These are phyloP conservation scores for Saraca asoca DNA, from an alignment of 331 rosid genomes.

Conservation along the genomic window DNA sequence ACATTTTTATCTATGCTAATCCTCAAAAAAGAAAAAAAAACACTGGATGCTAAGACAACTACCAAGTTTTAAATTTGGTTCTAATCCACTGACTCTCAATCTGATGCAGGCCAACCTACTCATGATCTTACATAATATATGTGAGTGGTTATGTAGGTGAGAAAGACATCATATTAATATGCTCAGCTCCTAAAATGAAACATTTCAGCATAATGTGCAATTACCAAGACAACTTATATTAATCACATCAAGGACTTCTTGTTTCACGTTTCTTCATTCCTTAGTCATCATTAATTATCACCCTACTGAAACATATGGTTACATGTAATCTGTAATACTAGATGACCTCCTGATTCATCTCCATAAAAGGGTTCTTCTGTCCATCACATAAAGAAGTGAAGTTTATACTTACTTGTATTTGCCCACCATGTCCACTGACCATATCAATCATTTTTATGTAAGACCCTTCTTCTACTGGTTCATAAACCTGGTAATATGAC, in stretches of 20 bases:
- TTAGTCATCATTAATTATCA: conserved; percentile 17
- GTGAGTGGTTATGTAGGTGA: background rate
- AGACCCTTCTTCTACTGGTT: conserved; percentile 95
- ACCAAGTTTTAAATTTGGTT: too few species aligned
- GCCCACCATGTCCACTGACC: conserved; percentile 98
- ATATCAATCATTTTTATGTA: conserved; percentile 98
- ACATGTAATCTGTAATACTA: conserved; percentile 19
- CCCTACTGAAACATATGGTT: conserved; percentile 17
- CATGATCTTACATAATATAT: background rate
- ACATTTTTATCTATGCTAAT: too few species aligned
- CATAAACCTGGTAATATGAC: conserved; percentile 67
- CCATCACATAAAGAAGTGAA: conserved; percentile 25
- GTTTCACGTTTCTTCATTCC: conserved; percentile 14
- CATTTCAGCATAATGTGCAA: conserved; percentile 12
- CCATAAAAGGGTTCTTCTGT: background rate
- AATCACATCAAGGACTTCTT: conserved; percentile 6
- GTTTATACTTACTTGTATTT: conserved; percentile 76
- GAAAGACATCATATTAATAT: conserved; percentile 3
- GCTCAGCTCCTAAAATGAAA: conserved; percentile 5
- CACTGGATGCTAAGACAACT: too few species aligned
- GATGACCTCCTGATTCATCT: conserved; percentile 21
- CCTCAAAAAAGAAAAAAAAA: too few species aligned
- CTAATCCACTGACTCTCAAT: too few species aligned
- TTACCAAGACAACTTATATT: conserved; percentile 7
- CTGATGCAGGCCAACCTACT: too few species aligned